Base-by-base conservation (phyloP, 2,329 filamentous ascomycete genomes). In the Botrytis byssoidea region DNA sequence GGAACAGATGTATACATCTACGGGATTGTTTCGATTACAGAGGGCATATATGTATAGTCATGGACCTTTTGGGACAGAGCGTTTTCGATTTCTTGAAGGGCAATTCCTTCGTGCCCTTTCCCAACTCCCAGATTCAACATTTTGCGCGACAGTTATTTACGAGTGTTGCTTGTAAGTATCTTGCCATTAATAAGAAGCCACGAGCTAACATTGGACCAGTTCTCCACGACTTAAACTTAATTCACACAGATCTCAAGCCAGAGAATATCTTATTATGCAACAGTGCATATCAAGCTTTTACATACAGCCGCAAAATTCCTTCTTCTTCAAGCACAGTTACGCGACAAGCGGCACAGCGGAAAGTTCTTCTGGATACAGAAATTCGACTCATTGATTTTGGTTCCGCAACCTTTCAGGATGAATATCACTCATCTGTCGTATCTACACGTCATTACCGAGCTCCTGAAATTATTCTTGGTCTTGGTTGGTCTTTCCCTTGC, bases 51-150 rank as follows among this genome's bases (percentile, higher is more conserved):
- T 99, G 96, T 86, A 91, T 91, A 74, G 89, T 91, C 72, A 91
- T 90, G 89, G 89, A 91, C 77, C 83, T 91, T 5, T 88, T 98
- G 46, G 95, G 95, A 66, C 95, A 98, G 81, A 98, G 95, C 79
- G 95, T 99, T 70, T 99, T 99, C 82, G 96, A 99, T 83, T 99
- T 99, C 79, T 87, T 99, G 66, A 99, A 99, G 85, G 91, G 92
- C 80, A 98, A 98, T 81, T 89, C 90, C 77, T 99, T 99, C 81
- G 94, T 97, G 29, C 96, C 96, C 0, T 99, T 99, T 80, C 96
- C 96, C 20, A 98, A 97, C 86, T 98, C 95, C 77, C 96, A 99
- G 83, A 99, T 99, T 74, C 96, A 98, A 83, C 95, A 90, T 81
- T 98, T 99, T 86, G 96, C 96, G 66, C 90, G 95, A 68, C 96